A percentile compares a stretch with the other conserved stretches of the same genome.
These are phyloP conservation scores for Anastatica hierochuntica DNA, from an alignment of 345 rosid genomes.

Conservation along the genomic window DNA sequence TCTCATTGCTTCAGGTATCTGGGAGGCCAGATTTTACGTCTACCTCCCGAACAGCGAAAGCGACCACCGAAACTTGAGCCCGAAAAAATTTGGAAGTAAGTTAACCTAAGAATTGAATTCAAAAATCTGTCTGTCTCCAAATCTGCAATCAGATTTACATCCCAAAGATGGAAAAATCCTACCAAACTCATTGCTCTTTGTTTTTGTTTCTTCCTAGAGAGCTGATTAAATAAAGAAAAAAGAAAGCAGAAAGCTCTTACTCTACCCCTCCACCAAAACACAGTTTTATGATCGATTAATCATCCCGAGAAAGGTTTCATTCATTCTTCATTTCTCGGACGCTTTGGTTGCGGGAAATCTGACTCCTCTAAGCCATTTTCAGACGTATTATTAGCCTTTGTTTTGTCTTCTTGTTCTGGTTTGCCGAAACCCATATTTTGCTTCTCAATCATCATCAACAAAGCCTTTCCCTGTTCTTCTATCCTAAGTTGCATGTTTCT, in stretches of 20 bases:
- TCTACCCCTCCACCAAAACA: too few species aligned
- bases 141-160: conserved; percentile 2
- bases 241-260: conserved; percentile 10
- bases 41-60: too few species aligned
- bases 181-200: conserved; percentile 1
- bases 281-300: not conserved
- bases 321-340: conserved; percentile 39
- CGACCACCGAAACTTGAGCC: too few species aligned
- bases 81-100: too few species aligned
- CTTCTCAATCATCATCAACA: conserved; percentile 54
- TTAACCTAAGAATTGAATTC: too few species aligned
- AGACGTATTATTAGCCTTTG: conserved; percentile 18
- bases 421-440: conserved; percentile 47
- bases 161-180: not conserved
- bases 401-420: conserved; percentile 26
- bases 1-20: too few species aligned
- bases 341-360: conserved; percentile 40
- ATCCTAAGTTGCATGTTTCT: conserved; percentile 65
- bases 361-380: conserved; percentile 12
- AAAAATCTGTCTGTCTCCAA: not conserved
- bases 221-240: not conserved
- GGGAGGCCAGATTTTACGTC: too few species aligned
- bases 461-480: conserved; percentile 74
- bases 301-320: conserved; percentile 1
- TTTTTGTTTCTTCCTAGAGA: conserved; percentile 6